Evolutionary conservation across 1,284 basidiomycete species (phyloP).

Genomic region (Ganoderma multipileum): DNA sequence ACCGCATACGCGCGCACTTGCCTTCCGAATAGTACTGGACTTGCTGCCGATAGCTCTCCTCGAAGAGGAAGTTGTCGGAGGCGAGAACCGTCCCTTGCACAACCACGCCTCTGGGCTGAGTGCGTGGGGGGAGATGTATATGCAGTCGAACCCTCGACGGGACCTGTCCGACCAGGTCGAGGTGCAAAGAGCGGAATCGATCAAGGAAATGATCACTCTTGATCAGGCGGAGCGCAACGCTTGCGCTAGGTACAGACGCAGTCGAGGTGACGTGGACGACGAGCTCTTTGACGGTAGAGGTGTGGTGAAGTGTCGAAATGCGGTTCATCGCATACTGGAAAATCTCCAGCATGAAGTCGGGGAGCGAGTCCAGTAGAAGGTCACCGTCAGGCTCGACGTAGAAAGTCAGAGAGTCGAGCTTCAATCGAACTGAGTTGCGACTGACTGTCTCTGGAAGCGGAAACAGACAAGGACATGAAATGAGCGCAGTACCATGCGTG

Average conservation of each 20-base stretch:
- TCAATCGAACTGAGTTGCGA: not conserved
- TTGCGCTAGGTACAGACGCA: not conserved
- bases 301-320: not conserved
- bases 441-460: not conserved
- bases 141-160: not conserved
- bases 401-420: not conserved
- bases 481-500: not conserved
- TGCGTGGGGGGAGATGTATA: not conserved
- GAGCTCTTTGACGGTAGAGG: not conserved
- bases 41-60: not conserved
- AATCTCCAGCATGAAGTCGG: not conserved
- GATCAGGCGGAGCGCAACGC: not conserved
- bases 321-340: not conserved
- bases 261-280: not conserved
- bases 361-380: not conserved
- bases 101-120: not conserved
- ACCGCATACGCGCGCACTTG: not conserved
- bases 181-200: not conserved
- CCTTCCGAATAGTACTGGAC: slow-evolving; percentile 3
- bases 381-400: not conserved
- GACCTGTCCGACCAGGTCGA: not conserved
- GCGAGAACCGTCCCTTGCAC: not conserved
- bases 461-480: not conserved
- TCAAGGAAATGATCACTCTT: not conserved
- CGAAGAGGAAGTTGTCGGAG: not conserved